Evolutionary conservation across 495 filamentous ascomycete species (phyloP).

Genomic region (Hyaloscypha hepaticicola): DNA sequence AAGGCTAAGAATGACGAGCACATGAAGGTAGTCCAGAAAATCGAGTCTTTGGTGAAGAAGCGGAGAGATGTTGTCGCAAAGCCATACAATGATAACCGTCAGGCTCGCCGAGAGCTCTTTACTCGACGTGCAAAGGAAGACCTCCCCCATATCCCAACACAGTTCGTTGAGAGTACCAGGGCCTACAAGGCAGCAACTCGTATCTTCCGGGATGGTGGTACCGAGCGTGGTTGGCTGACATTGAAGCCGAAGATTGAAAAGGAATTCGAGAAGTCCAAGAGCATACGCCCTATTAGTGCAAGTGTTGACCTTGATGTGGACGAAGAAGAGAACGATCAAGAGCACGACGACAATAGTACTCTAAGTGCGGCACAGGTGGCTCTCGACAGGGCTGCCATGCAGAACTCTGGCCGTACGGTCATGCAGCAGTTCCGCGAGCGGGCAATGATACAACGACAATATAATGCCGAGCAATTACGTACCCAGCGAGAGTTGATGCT

Average conservation of each 20-base stretch:
- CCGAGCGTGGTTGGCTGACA: conserved; percentile 31
- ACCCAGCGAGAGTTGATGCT: background rate
- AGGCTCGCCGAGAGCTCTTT: conserved; percentile 28
- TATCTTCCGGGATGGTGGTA: conserved; percentile 29
- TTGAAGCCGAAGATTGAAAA: conserved; percentile 31
- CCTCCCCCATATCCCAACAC: conserved; percentile 25
- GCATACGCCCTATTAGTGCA: background rate
- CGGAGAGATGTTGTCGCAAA: conserved; percentile 15
- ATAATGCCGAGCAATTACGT: background rate
- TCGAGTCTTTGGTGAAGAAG: conserved; percentile 22
- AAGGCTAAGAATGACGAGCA: conserved; percentile 28
- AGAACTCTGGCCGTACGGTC: background rate
- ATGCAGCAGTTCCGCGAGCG: background rate
- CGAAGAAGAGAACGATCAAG: background rate
- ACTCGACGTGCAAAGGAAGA: conserved; percentile 26
- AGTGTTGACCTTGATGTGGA: background rate
- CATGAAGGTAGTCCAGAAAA: conserved; percentile 25
- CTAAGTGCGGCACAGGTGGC: background rate
- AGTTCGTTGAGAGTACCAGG: conserved; percentile 26
- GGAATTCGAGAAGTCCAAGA: conserved; percentile 22
- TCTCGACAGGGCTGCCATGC: background rate
- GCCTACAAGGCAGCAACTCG: conserved; percentile 29
- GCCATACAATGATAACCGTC: conserved; percentile 21
- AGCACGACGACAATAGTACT: background rate
- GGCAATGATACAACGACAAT: background rate